Evolutionary conservation across 2,329 filamentous ascomycete species (phyloP), one percentile per base, ranked within the genome.

Genomic region (Aspergillus sp.): DNA sequence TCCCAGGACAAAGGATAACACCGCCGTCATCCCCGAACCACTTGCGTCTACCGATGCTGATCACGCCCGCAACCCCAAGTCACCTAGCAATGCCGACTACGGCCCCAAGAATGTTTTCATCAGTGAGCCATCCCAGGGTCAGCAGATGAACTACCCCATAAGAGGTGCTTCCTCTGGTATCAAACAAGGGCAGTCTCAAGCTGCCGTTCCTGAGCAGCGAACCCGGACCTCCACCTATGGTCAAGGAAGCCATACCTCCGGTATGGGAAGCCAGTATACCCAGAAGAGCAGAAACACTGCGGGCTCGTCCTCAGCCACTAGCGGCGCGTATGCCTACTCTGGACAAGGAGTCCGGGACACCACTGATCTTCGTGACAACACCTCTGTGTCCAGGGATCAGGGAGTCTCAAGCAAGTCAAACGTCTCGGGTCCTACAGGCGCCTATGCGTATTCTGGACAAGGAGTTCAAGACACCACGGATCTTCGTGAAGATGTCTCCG

Each of bases 1-100:
- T 27, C 67, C 69, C 1, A 19, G 49, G 7, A 57, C 63, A 36
- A 59, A 65, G 8, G 54, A 41, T 13, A 69, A 71, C 56, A 73
- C 70, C 3, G 67, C 71, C 5, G 55, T 62, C 8, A 63, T 64
- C 48, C 54, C 64, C 5, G 66, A 66, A 39, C 49, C 66, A 13
- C 55, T 63, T 23, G 21, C 61, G 5, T 66, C 66, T 17, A 48
- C 39, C 17, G 36, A 52, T 23, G 32, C 23, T 21, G 55, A 44
- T 32, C 49, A 58, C 7, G 58, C 58, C 27, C 39, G 42, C n/a
- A 55, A 55, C 27, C 53, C 53, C 39, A 44, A 36, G 39, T 55
- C 53, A 25, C 39, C 55, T 52, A 38, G 55, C 58, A 60, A 58
- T 52, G 36, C 60, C 10, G 48, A 50, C 23, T 39, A 50, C 6